Percentiles rank a stretch among this genome's conserved stretches.
Conservation (phyloP, 345 rosid species). For the Gossypium sturtianum region DNA sequence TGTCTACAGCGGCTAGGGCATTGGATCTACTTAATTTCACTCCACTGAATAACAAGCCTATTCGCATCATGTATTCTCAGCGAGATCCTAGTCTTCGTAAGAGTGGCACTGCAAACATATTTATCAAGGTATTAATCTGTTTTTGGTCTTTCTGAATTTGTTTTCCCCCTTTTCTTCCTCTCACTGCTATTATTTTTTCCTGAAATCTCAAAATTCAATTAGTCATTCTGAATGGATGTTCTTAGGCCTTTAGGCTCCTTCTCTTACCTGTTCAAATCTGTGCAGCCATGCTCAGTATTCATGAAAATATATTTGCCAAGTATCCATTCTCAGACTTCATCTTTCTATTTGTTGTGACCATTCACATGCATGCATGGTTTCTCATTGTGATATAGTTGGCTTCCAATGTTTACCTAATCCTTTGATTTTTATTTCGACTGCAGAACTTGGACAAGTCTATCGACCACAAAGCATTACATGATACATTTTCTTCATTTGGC, state of each 20-base stretch:
- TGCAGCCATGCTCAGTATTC: not conserved
- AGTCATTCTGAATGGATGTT: no score
- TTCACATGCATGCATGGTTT: not conserved
- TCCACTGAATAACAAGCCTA: conserved; percentile 57
- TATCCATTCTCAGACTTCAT: not conserved
- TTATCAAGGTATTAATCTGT: conserved; percentile 55
- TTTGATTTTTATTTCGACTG: not conserved
- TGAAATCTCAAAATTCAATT: not conserved
- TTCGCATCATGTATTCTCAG: conserved; percentile 86
- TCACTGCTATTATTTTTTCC: not conserved
- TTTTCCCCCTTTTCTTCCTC: not conserved
- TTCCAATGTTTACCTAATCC: not conserved
- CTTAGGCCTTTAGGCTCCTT: no score
- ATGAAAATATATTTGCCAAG: no score
- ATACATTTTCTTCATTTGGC: conserved; percentile 86
- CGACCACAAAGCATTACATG: conserved; percentile 88
- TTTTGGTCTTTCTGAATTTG: not conserved
- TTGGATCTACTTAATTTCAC: conserved; percentile 73
- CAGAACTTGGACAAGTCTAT: conserved; percentile 87
- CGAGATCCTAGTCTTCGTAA: conserved; percentile 86
- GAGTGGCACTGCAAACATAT: conserved; percentile 90
- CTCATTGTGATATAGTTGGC: not conserved
- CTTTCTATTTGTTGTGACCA: not conserved
- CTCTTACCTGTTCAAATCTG: not conserved
- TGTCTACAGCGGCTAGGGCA: conserved; percentile 73